Evolutionary conservation across 352 stramenopile species (phyloP).

Genomic region (Phytophthora pinifolia): DNA sequence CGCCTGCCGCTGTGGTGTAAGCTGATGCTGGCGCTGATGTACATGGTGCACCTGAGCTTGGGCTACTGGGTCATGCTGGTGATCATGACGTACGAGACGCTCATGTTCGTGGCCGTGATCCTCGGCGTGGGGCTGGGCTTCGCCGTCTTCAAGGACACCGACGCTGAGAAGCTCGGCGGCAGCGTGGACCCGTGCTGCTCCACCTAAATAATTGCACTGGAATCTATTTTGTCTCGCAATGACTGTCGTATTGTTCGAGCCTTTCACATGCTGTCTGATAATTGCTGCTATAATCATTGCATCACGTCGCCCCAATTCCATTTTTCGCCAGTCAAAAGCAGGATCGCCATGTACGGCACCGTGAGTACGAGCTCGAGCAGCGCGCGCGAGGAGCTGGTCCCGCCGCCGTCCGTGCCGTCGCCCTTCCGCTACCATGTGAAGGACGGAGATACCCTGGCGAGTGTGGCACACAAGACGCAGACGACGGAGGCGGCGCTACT

Average conservation of each 20-base stretch:
- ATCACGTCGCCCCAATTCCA: slow-evolving; percentile 3
- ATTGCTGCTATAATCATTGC: slow-evolving; percentile 6
- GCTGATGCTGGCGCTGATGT: slow-evolving; percentile 41
- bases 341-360: slow-evolving; percentile 52
- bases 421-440: slow-evolving; percentile 78
- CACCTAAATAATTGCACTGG: slow-evolving; percentile 37
- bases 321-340: slow-evolving; percentile 20
- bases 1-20: slow-evolving; percentile 46
- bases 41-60: slow-evolving; percentile 63
- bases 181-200: slow-evolving; percentile 79
- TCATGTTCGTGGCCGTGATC: slow-evolving; percentile 62
- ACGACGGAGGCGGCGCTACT: slow-evolving; percentile 56
- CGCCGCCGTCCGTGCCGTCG: slow-evolving; percentile 41
- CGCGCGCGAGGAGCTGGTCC: slow-evolving; percentile 24
- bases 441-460: slow-evolving; percentile 57
- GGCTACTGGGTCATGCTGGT: slow-evolving; percentile 78
- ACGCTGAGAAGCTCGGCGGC: slow-evolving; percentile 49
- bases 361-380: slow-evolving; percentile 36
- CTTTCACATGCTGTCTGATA: slow-evolving; percentile 3
- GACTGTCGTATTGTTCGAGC: neutral
- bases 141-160: slow-evolving; percentile 71
- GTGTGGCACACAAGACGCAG: slow-evolving; percentile 64
- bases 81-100: slow-evolving; percentile 73
- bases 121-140: slow-evolving; percentile 61
- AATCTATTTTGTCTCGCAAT: slow-evolving; percentile 3